A percentile compares a stretch with the other conserved stretches of the same genome.
Evolutionary conservation across 2,329 filamentous ascomycete genomes (phyloP).

Genomic region (Venturia carpophila): DNA sequence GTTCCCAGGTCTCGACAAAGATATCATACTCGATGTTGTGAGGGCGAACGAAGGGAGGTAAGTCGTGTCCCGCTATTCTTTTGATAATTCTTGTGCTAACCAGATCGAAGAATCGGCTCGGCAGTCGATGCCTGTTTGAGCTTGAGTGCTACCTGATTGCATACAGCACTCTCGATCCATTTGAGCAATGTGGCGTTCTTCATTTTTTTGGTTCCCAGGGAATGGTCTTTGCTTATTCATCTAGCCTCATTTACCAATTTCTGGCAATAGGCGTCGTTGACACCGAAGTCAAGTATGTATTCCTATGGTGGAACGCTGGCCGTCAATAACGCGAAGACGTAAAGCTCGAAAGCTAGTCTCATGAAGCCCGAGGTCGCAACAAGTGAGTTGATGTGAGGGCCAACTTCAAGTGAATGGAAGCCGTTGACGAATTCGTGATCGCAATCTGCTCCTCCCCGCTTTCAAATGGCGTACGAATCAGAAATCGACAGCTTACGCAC

Average conservation of each 20-base stretch:
- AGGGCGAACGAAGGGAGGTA: conserved; percentile 90
- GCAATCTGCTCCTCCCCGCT: too few species aligned
- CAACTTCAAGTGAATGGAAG: too few species aligned
- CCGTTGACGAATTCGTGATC: too few species aligned
- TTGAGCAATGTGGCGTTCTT: neutral
- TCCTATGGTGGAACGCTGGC: neutral
- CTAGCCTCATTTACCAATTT: neutral
- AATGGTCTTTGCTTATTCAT: neutral
- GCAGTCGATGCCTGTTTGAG: conserved; percentile 44
- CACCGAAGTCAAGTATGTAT: neutral
- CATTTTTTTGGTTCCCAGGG: conserved; percentile 6
- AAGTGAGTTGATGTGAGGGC: too few species aligned
- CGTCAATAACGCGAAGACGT: too few species aligned
- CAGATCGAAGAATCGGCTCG: conserved; percentile 32
- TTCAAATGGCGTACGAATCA: too few species aligned
- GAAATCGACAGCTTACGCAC: too few species aligned
- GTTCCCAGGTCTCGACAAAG: conserved; percentile 91
- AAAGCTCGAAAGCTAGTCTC: too few species aligned
- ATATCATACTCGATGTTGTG: conserved; percentile 94
- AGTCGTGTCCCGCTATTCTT: conserved; percentile 33
- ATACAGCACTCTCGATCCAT: neutral
- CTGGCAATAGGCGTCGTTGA: neutral
- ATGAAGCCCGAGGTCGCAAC: too few species aligned
- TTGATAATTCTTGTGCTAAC: conserved; percentile 3
- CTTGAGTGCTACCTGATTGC: conserved; percentile 15